phyloP scores from a whole-genome alignment of 106 monocot species.

The Amphibolis antarctica region DNA sequence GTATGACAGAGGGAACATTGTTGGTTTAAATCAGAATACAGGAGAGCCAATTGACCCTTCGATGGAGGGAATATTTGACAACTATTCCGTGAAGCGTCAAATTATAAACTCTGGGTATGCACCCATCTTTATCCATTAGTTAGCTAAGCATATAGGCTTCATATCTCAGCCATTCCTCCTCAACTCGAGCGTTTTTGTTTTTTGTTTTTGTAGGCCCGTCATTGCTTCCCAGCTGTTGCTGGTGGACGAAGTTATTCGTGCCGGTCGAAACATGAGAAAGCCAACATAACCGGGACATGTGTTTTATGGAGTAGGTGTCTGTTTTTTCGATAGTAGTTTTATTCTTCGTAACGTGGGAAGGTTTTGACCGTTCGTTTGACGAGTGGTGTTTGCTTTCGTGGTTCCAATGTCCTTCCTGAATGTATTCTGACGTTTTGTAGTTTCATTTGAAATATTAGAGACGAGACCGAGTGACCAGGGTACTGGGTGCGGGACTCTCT shows the following conservation, averaged over 20 bases:
- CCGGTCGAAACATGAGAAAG: conserved; percentile 97
- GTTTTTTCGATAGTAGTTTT: background rate
- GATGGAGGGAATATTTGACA: conserved; percentile 95
- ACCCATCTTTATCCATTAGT: background rate
- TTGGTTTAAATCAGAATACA: conserved; percentile 78
- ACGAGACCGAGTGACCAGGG: no score
- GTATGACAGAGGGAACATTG: conserved; percentile 77
- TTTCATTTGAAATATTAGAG: no score
- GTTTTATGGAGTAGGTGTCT: background rate
- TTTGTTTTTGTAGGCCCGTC: conserved; percentile 42
- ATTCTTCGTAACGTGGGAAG: no score
- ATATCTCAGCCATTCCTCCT: background rate
- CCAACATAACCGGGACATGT: conserved; percentile 30
- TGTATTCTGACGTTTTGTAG: no score
- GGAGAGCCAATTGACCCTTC: conserved; percentile 85
- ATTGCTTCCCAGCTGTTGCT: conserved; percentile 84
- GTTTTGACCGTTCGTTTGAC: no score
- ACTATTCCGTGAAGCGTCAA: conserved; percentile 88
- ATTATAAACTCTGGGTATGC: conserved; percentile 86
- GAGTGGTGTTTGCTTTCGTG: no score
- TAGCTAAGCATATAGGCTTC: no score
- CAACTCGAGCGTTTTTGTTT: background rate
- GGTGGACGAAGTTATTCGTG: conserved; percentile 96
- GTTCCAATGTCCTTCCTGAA: no score
- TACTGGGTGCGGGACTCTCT: no score